Conservation (phyloP, 805 yeast genomes). For the Osmozyma mogii region DNA sequence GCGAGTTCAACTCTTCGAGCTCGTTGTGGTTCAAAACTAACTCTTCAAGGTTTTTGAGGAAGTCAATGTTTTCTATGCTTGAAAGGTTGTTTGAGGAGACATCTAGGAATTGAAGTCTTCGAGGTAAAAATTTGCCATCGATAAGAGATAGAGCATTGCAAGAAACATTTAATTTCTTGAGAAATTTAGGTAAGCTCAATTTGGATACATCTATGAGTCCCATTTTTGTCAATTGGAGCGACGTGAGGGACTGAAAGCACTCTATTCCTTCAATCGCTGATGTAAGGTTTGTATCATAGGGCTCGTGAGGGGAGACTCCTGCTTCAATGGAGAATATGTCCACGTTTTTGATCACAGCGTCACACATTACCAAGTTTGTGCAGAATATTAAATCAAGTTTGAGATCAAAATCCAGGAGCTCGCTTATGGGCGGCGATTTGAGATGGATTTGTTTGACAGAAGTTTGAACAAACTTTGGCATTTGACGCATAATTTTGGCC, state of each 20-base stretch:
- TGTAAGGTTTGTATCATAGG: too few species aligned
- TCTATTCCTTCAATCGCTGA: too few species aligned
- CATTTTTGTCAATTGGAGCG: not conserved
- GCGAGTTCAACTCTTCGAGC: slow-evolving; percentile 1
- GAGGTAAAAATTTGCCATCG: slow-evolving; percentile 1
- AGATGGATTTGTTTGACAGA: too few species aligned
- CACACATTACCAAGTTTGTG: too few species aligned
- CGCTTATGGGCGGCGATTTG: too few species aligned
- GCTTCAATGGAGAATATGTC: too few species aligned
- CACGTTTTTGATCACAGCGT: too few species aligned
- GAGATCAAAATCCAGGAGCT: too few species aligned
- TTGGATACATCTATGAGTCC: not conserved
- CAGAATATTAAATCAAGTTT: too few species aligned
- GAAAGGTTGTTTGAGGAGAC: slow-evolving; percentile 3
- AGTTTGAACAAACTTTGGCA: too few species aligned
- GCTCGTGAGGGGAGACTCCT: too few species aligned
- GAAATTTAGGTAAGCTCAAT: slow-evolving; percentile 1
- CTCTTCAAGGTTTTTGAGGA: slow-evolving; percentile 1
- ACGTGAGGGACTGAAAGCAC: not conserved
- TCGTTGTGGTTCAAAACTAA: slow-evolving; percentile 4
- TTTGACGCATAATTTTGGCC: too few species aligned
- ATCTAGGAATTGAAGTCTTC: slow-evolving; percentile 2
- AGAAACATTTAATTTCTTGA: slow-evolving; percentile 2
- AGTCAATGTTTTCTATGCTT: not conserved
- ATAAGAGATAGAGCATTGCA: slow-evolving; percentile 2